A percentile compares a stretch with the other conserved stretches of the same genome.
These are phyloP conservation scores for Boletus reticulatus DNA, from an alignment of 768 basidiomycete genomes.

Conservation along the genomic window DNA sequence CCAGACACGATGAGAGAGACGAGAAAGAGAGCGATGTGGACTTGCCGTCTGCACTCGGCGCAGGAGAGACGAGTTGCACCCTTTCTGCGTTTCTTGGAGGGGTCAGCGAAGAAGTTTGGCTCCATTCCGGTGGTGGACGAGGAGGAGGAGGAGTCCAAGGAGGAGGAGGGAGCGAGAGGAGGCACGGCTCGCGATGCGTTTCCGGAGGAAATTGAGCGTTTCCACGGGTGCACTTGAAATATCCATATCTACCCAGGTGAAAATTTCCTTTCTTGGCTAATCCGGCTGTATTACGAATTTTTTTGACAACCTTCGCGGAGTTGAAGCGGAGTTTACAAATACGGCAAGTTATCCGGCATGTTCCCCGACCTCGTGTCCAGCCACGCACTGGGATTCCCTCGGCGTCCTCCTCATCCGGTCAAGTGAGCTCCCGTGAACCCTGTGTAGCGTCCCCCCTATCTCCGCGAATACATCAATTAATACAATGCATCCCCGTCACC, in stretches of 20 bases:
- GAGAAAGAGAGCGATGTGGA: neutral
- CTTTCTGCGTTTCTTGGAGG: slow-evolving; percentile 58
- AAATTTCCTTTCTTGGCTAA: slow-evolving; percentile 24
- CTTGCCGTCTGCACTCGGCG: slow-evolving; percentile 74
- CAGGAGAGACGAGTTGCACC: slow-evolving; percentile 77
- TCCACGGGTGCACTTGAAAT: slow-evolving; percentile 15
- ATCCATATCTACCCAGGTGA: slow-evolving; percentile 10
- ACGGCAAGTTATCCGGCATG: slow-evolving; percentile 7
- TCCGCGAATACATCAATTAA: neutral
- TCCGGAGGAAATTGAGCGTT: slow-evolving; percentile 12
- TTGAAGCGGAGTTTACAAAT: slow-evolving; percentile 13
- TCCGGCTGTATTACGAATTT: slow-evolving; percentile 12
- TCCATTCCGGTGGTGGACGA: slow-evolving; percentile 20
- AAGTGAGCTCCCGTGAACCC: slow-evolving; percentile 5
- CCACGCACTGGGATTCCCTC: slow-evolving; percentile 10
- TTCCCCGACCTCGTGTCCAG: slow-evolving; percentile 15
- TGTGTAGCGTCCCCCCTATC: neutral
- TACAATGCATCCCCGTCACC: too few species aligned
- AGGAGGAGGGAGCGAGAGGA: slow-evolving; percentile 24
- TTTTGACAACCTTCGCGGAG: slow-evolving; percentile 21
- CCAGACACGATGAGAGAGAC: neutral
- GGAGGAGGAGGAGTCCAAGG: slow-evolving; percentile 11
- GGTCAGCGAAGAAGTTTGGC: slow-evolving; percentile 26
- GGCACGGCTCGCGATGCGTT: slow-evolving; percentile 14
- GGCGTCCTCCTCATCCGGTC: slow-evolving; percentile 1